These are phyloP conservation scores for Isoetes taiwanensis DNA, from an alignment of 75 land plant species.

Conservation along the genomic window DNA sequence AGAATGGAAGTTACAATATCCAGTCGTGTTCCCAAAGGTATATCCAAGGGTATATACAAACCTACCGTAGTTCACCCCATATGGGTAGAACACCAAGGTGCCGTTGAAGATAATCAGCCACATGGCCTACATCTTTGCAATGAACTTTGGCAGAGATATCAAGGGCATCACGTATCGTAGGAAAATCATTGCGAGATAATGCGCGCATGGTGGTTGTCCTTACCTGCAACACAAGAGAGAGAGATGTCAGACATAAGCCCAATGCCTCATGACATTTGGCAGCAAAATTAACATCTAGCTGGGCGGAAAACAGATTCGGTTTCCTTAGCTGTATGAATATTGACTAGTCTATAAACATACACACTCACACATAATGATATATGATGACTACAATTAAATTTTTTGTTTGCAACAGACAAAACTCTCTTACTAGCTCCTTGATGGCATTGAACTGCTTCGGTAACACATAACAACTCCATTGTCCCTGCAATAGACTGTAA, in stretches of 20 bases:
- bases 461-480: constrained; percentile 62
- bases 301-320: too few species aligned
- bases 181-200: constrained; percentile 71
- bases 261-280: too few species aligned
- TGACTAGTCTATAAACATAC: background rate
- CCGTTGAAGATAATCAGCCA: constrained; percentile 74
- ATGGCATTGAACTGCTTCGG: constrained; percentile 95
- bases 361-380: background rate
- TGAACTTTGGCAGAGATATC: constrained; percentile 81
- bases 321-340: too few species aligned
- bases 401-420: background rate
- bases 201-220: constrained; percentile 84
- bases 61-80: constrained; percentile 73
- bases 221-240: constrained; percentile 31
- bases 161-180: constrained; percentile 76
- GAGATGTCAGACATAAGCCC: too few species aligned
- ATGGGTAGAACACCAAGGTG: constrained; percentile 74
- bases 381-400: background rate
- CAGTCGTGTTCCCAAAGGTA: background rate
- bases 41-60: background rate
- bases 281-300: too few species aligned
- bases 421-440: constrained; percentile 63
- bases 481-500: constrained; percentile 40
- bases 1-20: background rate
- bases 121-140: constrained; percentile 55